Evolutionary conservation across 2,329 filamentous ascomycete species (phyloP).

Genomic region (Alternaria triticimaculans): DNA sequence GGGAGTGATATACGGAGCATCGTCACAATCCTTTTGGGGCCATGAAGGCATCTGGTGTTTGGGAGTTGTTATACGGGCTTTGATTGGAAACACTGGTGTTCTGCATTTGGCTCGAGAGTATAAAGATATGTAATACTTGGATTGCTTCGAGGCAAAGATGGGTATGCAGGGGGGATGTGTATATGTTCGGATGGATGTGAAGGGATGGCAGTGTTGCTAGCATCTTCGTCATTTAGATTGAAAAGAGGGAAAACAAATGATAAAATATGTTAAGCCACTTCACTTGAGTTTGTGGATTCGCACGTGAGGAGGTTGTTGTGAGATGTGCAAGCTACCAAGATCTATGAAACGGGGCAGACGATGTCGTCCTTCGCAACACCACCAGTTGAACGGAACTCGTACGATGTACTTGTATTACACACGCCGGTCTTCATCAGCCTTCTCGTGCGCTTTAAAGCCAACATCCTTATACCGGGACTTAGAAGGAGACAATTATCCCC

Average conservation of each 20-base stretch:
- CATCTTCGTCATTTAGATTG: neutral
- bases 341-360: too few relatives aligned
- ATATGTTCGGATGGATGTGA: neutral
- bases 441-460: neutral
- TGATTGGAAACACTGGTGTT: neutral
- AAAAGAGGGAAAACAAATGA: neutral
- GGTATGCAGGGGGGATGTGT: neutral
- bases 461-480: neutral
- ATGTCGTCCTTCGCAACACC: too few relatives aligned
- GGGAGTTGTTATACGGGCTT: neutral
- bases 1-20: neutral
- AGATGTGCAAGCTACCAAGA: too few relatives aligned
- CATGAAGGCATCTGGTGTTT: neutral
- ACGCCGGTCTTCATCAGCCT: too few relatives aligned
- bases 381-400: too few relatives aligned
- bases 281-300: neutral
- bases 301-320: neutral
- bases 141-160: neutral
- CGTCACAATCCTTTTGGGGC: neutral
- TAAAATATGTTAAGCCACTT: neutral
- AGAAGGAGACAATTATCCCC: neutral
- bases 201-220: neutral
- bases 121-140: neutral
- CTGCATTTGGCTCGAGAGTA: neutral
- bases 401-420: too few relatives aligned